Percentiles rank a stretch among this genome's conserved stretches.
Conservation (phyloP, 2,329 filamentous ascomycete genomes). For the Cercospora zeae-maydis region DNA sequence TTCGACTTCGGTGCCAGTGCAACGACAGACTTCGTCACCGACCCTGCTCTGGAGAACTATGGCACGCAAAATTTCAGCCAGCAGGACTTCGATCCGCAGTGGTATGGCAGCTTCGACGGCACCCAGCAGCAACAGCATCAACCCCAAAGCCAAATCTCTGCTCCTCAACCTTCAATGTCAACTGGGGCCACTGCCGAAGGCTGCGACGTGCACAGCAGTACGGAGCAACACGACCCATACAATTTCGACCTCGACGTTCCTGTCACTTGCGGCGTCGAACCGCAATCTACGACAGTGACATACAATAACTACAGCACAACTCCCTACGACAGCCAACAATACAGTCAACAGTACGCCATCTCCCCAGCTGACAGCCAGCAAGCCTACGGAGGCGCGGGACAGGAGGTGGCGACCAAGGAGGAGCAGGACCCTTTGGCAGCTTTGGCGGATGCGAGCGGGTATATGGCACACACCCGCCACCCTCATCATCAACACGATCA, state of each 20-base stretch:
- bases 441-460: slow-evolving; percentile 13
- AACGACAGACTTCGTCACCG: slow-evolving; percentile 20
- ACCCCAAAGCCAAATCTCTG: background rate
- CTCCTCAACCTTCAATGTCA: slow-evolving; percentile 7
- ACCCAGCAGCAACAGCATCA: background rate
- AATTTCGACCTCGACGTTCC: background rate
- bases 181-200: slow-evolving; percentile 1
- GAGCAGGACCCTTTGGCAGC: slow-evolving; percentile 13
- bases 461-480: background rate
- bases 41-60: slow-evolving; percentile 27
- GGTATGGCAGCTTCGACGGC: slow-evolving; percentile 4
- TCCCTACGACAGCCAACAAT: background rate
- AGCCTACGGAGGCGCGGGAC: slow-evolving; percentile 20
- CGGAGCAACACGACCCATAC: background rate
- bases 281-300: background rate
- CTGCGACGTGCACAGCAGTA: background rate
- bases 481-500: background rate
- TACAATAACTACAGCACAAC: background rate
- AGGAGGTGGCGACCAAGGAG: slow-evolving; percentile 9
- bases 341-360: background rate
- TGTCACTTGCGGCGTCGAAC: background rate
- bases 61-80: slow-evolving; percentile 1
- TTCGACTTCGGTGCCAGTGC: slow-evolving; percentile 30
- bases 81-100: slow-evolving; percentile 8
- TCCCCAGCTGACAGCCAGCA: background rate